Evolutionary conservation across 768 basidiomycete genomes (phyloP).

Genomic region (Myochromella boudieri): DNA sequence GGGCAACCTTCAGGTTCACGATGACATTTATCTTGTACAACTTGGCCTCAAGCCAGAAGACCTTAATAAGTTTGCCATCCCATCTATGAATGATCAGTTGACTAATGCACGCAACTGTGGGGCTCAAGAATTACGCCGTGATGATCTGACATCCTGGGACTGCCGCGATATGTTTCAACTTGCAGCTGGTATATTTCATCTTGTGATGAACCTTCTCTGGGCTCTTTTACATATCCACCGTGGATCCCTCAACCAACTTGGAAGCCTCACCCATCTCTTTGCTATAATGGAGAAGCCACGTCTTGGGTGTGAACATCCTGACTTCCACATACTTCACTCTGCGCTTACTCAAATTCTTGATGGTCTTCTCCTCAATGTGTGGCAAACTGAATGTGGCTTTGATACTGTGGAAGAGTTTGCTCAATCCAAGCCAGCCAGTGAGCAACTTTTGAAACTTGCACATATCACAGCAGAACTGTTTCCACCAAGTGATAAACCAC

Average conservation of each 20-base stretch:
- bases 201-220: conserved; percentile 34
- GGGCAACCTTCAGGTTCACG: conserved; percentile 27
- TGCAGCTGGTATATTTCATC: conserved; percentile 31
- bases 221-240: conserved; percentile 26
- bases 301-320: conserved; percentile 29
- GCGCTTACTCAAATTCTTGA: conserved; percentile 29
- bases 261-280: conserved; percentile 30
- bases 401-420: conserved; percentile 15
- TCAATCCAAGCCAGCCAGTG: conserved; percentile 24
- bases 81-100: conserved; percentile 27
- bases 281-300: conserved; percentile 28
- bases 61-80: conserved; percentile 19
- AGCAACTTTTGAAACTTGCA: conserved; percentile 17
- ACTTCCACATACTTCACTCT: conserved; percentile 31
- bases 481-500: conserved; percentile 16
- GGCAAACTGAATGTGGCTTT: conserved; percentile 22
- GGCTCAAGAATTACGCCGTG: conserved; percentile 12
- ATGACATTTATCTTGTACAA: conserved; percentile 25
- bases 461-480: conserved; percentile 22
- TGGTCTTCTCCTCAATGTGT: conserved; percentile 31
- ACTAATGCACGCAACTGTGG: conserved; percentile 25
- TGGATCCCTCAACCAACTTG: conserved; percentile 21
- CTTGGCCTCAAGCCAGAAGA: conserved; percentile 15
- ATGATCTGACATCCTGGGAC: conserved; percentile 22
- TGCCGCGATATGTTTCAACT: conserved; percentile 23